A percentile compares a stretch with the other conserved stretches of the same genome.
These are phyloP conservation scores for Lunasporangiospora selenospora DNA, from an alignment of 192 early-diverging fungal species.

Conservation along the genomic window DNA sequence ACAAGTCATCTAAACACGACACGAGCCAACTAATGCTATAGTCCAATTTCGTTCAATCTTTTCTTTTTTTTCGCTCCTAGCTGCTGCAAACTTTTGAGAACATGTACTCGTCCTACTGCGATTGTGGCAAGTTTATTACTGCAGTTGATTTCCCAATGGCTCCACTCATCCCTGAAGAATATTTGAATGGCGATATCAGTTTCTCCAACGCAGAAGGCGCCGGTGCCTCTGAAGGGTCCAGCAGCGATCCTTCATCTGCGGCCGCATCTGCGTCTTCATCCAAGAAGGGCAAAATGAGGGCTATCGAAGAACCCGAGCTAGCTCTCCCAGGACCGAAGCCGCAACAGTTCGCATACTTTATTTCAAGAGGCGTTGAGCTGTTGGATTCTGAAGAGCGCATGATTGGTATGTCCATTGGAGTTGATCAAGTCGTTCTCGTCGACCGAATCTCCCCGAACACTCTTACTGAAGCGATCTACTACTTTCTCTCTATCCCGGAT, in stretches of 20 bases:
- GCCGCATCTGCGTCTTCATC: constrained; percentile 29
- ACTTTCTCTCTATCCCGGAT: constrained; percentile 1
- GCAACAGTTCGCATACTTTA: constrained; percentile 75
- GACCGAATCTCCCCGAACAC: too few species aligned
- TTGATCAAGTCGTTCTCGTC: too few species aligned
- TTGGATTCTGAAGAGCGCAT: constrained; percentile 82
- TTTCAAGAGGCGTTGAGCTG: constrained; percentile 90
- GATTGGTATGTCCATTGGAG: constrained; percentile 68
- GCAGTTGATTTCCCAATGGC: constrained; percentile 63
- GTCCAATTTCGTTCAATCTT: too few species aligned
- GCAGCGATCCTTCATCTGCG: constrained; percentile 10
- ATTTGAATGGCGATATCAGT: constrained; percentile 30
- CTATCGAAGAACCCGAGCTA: background rate
- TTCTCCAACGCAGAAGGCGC: too few species aligned
- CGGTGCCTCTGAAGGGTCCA: too few species aligned
- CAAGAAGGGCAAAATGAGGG: constrained; percentile 42
- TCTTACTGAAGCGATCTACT: background rate
- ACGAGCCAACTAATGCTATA: too few species aligned
- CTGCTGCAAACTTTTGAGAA: constrained; percentile 67
- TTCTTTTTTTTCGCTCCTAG: constrained; percentile 30
- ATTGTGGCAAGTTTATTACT: constrained; percentile 90
- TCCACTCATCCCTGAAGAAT: constrained; percentile 49
- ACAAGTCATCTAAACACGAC: too few species aligned
- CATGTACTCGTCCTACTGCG: constrained; percentile 94
- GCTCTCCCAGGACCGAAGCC: constrained; percentile 5